These are phyloP conservation scores for Aspergillus clavatus DNA, from an alignment of 2,329 filamentous ascomycete genomes.

Conservation along the genomic window DNA sequence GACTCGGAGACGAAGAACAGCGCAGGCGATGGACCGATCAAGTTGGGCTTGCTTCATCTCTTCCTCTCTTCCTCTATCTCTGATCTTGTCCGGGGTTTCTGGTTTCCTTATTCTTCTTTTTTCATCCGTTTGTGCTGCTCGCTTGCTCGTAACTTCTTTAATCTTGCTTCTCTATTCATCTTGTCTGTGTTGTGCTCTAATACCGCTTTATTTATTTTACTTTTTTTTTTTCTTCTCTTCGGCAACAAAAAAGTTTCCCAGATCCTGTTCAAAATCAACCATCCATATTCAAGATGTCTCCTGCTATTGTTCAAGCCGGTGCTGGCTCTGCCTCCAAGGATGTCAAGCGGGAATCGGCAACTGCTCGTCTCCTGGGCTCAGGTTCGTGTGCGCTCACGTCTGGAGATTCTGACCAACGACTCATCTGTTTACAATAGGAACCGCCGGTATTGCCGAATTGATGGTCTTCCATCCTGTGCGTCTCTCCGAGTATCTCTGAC, in stretches of 20 bases:
- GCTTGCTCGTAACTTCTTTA: neutral
- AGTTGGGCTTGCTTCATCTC: neutral
- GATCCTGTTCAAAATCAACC: too few relatives aligned
- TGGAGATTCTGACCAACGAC: slow-evolving; percentile 10
- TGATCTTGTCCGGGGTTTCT: neutral
- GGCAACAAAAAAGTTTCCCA: neutral
- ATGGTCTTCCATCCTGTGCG: slow-evolving; percentile 85
- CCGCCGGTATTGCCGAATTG: slow-evolving; percentile 87
- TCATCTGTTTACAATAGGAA: slow-evolving; percentile 53
- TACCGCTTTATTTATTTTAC: neutral
- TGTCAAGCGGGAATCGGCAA: slow-evolving; percentile 79
- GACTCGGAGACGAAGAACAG: neutral
- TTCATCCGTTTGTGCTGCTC: neutral
- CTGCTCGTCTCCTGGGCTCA: slow-evolving; percentile 84
- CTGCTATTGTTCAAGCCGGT: slow-evolving; percentile 37
- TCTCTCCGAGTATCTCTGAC: neutral
- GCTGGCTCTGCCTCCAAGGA: slow-evolving; percentile 51
- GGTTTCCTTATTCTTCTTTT: neutral
- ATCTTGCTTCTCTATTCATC: neutral
- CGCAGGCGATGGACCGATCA: neutral
- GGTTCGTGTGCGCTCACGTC: slow-evolving; percentile 52
- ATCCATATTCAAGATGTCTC: slow-evolving; percentile 49
- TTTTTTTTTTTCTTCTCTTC: too few relatives aligned
- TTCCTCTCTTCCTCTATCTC: neutral
- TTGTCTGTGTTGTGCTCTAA: neutral